Percentiles rank a stretch among this genome's conserved stretches.
Conservation (phyloP, 225 moss, liverwort and hornwort genomes). For the Straminergon stramineum region DNA sequence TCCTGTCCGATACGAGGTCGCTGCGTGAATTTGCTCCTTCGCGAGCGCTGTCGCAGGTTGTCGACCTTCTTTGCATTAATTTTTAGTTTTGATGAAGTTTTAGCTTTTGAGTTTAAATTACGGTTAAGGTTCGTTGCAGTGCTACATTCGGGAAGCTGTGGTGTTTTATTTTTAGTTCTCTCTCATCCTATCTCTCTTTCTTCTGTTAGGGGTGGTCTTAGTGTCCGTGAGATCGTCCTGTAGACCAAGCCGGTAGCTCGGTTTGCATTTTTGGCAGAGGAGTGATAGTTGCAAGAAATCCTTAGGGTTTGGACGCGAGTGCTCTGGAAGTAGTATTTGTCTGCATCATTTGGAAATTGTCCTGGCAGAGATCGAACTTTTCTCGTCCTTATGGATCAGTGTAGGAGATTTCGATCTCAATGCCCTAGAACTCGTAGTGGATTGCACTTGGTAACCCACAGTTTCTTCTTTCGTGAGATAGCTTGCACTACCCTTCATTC, state of each 20-base stretch:
- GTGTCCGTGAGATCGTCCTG: not conserved
- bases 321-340: not conserved
- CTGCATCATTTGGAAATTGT: not conserved
- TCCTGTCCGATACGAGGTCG: not conserved
- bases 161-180: not conserved
- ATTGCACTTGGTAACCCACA: not conserved
- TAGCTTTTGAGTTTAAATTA: not conserved
- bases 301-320: conserved; percentile 3
- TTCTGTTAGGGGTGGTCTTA: not conserved
- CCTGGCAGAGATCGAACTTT: not conserved
- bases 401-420: not conserved
- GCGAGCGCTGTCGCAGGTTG: not conserved
- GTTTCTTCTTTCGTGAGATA: not conserved
- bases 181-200: too few relatives aligned
- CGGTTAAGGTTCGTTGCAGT: not conserved
- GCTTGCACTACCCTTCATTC: not conserved
- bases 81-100: not conserved
- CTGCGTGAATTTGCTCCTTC: not conserved
- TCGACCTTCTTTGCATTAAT: not conserved
- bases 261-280: not conserved
- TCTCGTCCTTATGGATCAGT: not conserved
- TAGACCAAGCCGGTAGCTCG: not conserved
- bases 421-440: not conserved
- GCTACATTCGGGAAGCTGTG: not conserved
- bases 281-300: not conserved